Evolutionary conservation across 805 yeast genomes (phyloP), one percentile per base, ranked within the genome.

Genomic region (Barnettozyma sucrosica): DNA sequence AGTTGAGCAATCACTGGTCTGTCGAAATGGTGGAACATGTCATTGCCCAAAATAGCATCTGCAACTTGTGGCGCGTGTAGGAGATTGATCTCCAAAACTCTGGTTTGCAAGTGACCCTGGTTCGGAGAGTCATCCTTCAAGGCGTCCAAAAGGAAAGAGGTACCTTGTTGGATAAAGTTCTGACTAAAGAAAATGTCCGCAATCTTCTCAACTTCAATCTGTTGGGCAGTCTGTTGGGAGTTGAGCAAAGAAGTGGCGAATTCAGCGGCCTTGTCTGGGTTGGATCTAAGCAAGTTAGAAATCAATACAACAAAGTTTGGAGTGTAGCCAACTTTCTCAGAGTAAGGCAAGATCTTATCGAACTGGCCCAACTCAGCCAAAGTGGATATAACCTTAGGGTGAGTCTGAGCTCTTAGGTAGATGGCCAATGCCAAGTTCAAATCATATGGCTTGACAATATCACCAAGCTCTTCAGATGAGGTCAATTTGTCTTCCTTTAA

Each of bases 11-110:
- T 83, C 33, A 95, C 84, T 58, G 95, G 89, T 59, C 88, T 85
- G 67, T 93, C 99, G 67, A 88, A 93, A 65, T 90, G 97, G 55
- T 90, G 81, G 72, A 95, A 93, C 88, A 93, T 92, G 51, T 83
- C 82, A 68, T 92, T 93, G 51, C 97, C 97, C 60, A 93, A 76
- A 56, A 93, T 93, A 19, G 99, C 99, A 69, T 93, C 99, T 38
- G 99, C 99, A 48, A 93, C 99, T 75, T 93, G 99, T 44, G 99
- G 99, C 16, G 99, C 99, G 66, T 90, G 95, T 64, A 88, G 67
- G 65, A 93, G 75, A 67, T 93, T 93, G 56, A 88, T 89, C 69
- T 93, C 99, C 56, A 93, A 78, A 44, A 93, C 80, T 62, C 95
- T 81, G 8, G 99, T 93, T 75, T 93, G 99, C 63, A 93, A 75